A percentile compares a stretch with the other conserved stretches of the same genome.
phyloP scores from a whole-genome alignment of 805 yeast genomes.

The Wickerhamiella allomyrinae region DNA sequence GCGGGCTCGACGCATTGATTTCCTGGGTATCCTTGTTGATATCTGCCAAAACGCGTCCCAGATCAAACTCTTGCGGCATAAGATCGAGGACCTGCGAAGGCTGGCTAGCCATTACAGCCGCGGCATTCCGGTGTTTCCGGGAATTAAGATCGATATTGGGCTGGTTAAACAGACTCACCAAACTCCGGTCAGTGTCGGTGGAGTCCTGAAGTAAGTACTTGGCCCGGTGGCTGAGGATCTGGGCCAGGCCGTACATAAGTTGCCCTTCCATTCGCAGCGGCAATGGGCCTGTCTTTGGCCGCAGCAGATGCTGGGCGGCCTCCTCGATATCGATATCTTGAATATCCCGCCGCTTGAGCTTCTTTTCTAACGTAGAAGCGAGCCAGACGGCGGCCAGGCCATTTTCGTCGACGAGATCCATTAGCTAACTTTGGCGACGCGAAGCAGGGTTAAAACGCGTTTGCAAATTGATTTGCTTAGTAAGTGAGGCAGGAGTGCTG shows the following conservation, averaged over 20 bases:
- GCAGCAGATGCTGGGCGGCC: neutral
- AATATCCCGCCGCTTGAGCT: slow-evolving; percentile 1
- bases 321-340: slow-evolving; percentile 1
- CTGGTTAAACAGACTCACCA: neutral
- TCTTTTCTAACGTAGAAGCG: slow-evolving; percentile 1
- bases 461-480: too few species aligned
- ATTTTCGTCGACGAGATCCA: neutral
- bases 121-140: neutral
- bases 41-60: neutral
- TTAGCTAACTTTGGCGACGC: neutral
- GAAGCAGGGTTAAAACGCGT: too few species aligned
- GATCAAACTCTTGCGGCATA: slow-evolving; percentile 1
- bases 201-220: slow-evolving; percentile 8
- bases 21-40: neutral
- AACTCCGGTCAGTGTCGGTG: slow-evolving; percentile 3
- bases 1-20: neutral
- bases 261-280: slow-evolving; percentile 15
- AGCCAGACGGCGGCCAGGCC: slow-evolving; percentile 3
- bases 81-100: slow-evolving; percentile 1
- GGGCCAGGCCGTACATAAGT: slow-evolving; percentile 12
- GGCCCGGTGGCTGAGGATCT: slow-evolving; percentile 9
- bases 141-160: neutral
- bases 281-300: neutral
- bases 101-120: neutral
- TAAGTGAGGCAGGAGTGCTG: too few species aligned